Conservation (phyloP, 768 basidiomycete genomes). For the Leucosporidium creatinivorum region DNA sequence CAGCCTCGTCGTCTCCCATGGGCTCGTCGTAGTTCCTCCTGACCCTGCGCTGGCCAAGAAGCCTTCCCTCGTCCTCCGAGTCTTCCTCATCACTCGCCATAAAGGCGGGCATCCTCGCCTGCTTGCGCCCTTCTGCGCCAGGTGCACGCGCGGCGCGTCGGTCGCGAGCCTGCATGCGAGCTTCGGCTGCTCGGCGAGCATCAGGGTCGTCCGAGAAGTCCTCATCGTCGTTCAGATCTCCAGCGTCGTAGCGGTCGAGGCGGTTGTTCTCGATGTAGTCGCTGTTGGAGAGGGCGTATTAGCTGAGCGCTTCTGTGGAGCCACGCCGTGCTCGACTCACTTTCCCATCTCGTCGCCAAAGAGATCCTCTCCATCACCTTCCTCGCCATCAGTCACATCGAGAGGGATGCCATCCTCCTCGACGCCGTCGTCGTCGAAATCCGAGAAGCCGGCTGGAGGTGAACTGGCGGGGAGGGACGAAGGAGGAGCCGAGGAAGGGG, state of each 20-base stretch:
- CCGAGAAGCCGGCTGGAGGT: slow-evolving; percentile 72
- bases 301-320: not conserved
- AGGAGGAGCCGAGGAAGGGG: slow-evolving; percentile 42
- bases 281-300: slow-evolving; percentile 35
- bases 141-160: slow-evolving; percentile 60
- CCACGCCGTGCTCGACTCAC: too few relatives aligned
- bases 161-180: slow-evolving; percentile 81
- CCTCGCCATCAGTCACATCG: slow-evolving; percentile 44
- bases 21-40: slow-evolving; percentile 91
- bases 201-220: slow-evolving; percentile 60
- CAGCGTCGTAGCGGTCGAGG: slow-evolving; percentile 80
- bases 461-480: slow-evolving; percentile 82
- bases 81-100: slow-evolving; percentile 74
- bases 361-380: slow-evolving; percentile 87
- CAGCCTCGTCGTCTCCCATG: slow-evolving; percentile 75
- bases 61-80: slow-evolving; percentile 56
- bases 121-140: slow-evolving; percentile 55
- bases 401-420: slow-evolving; percentile 62
- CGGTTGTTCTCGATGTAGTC: slow-evolving; percentile 79
- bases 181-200: slow-evolving; percentile 73
- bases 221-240: slow-evolving; percentile 73
- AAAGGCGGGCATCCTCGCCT: slow-evolving; percentile 79
- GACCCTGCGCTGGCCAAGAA: slow-evolving; percentile 62
- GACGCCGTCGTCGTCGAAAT: slow-evolving; percentile 69
- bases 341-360: slow-evolving; percentile 69